phyloP scores from a whole-genome alignment of 306 rosid genomes.

The Inga leiocalycina region DNA sequence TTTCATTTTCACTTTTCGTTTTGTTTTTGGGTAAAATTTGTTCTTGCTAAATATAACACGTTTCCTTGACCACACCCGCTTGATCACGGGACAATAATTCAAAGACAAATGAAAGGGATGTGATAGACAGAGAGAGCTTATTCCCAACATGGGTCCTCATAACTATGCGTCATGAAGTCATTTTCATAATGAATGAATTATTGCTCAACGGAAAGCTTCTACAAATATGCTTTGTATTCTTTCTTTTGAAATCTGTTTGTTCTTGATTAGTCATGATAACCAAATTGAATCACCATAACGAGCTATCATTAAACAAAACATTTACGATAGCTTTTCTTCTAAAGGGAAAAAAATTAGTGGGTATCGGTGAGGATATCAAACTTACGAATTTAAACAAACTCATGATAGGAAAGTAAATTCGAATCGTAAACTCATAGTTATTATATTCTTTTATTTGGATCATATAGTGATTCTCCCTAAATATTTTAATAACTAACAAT shows the following conservation, averaged over 20 bases:
- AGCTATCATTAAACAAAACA: no score
- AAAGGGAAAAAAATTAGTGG: no score
- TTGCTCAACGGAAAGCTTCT: neutral
- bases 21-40: neutral
- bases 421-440: no score
- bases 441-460: no score
- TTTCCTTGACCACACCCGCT: neutral
- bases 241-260: conserved; percentile 2
- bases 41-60: neutral
- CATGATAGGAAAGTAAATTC: no score
- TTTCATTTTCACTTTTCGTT: neutral
- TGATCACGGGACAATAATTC: neutral
- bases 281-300: neutral
- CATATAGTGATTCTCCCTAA: no score
- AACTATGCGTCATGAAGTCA: conserved; percentile 28
- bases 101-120: conserved; percentile 23
- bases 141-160: conserved; percentile 23
- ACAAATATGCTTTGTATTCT: neutral
- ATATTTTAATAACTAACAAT: no score
- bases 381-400: no score
- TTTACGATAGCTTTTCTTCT: no score
- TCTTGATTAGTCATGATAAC: neutral
- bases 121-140: neutral
- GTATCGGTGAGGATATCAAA: no score
- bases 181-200: conserved; percentile 24